Percentiles rank a stretch among this genome's conserved stretches.
Conservation (phyloP, 139 green algal genomes). For the Chlamydomonas sp. region DNA sequence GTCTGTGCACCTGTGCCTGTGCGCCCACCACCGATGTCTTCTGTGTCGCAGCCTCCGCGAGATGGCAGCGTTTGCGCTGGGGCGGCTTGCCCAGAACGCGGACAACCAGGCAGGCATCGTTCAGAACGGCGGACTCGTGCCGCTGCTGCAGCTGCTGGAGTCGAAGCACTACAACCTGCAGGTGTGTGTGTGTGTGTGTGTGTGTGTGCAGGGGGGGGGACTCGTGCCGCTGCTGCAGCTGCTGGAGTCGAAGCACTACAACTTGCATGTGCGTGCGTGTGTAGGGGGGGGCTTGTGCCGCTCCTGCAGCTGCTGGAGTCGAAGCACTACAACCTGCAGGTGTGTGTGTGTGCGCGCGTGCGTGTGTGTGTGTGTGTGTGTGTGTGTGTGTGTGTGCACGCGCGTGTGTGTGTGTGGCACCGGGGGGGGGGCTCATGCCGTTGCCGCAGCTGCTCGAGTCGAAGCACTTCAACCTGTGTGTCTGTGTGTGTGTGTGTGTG, state of each 20-base stretch:
- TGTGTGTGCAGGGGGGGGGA: constrained; percentile 70
- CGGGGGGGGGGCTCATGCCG: constrained; percentile 63
- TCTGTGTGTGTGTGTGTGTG: no score
- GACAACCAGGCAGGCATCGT: constrained; percentile 93
- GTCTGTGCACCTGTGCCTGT: no score
- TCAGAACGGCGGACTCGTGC: constrained; percentile 69
- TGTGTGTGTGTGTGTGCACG: constrained; percentile 58
- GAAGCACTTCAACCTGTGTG: constrained; percentile 68
- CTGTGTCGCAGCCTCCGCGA: constrained; percentile 87
- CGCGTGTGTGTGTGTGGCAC: no score
- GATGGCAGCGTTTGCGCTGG: constrained; percentile 97
- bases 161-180: constrained; percentile 73
- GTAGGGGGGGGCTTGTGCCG: constrained; percentile 70
- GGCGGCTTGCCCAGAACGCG: constrained; percentile 82
- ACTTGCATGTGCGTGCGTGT: no score
- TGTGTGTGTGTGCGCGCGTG: no score
- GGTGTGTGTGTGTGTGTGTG: no score
- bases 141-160: constrained; percentile 86
- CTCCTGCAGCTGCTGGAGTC: constrained; percentile 89
- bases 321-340: constrained; percentile 67
- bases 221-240: constrained; percentile 83
- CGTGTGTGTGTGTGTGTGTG: no score
- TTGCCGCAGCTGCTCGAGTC: constrained; percentile 89
- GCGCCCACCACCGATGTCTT: no score
- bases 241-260: constrained; percentile 73